phyloP scores from a whole-genome alignment of 495 filamentous ascomycete species.

The Aeminium ludgeri region DNA sequence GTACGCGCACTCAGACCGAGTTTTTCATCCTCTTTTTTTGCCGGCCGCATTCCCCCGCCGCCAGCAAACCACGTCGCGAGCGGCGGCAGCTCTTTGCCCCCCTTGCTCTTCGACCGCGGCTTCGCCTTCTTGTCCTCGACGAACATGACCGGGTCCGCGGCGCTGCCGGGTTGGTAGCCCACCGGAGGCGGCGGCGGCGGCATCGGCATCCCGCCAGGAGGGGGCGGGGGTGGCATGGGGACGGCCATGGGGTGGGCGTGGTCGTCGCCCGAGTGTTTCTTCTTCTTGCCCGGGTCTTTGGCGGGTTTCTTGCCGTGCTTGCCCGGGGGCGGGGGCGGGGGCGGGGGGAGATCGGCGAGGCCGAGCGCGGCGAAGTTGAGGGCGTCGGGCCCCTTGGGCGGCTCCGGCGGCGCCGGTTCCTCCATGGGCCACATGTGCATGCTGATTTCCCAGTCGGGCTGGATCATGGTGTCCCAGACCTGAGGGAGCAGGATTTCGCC shows the following conservation, averaged over 20 bases:
- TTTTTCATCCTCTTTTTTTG: slow-evolving; percentile 9
- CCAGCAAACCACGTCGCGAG: slow-evolving; percentile 10
- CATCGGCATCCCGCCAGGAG: not conserved
- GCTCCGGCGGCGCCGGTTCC: not conserved
- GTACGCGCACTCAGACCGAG: no score
- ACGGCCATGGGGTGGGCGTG: not conserved
- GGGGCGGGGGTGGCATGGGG: not conserved
- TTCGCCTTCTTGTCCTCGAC: slow-evolving; percentile 1
- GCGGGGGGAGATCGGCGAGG: not conserved
- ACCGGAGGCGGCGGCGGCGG: not conserved
- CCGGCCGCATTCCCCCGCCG: not conserved
- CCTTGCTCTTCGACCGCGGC: not conserved
- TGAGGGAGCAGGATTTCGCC: slow-evolving; percentile 77
- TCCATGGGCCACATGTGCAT: slow-evolving; percentile 96
- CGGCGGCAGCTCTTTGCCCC: not conserved
- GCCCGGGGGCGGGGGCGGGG: no score
- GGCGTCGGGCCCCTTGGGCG: not conserved
- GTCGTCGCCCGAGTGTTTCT: not conserved
- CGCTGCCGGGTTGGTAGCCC: not conserved
- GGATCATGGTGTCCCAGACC: slow-evolving; percentile 70
- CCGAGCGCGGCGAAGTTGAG: not conserved
- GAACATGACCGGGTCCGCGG: not conserved
- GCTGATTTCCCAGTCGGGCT: slow-evolving; percentile 76
- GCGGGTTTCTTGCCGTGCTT: not conserved
- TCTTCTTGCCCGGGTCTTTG: not conserved